Evolutionary conservation across 768 basidiomycete genomes (phyloP).

Genomic region (Tylopilus plumbeoviolaceoides): DNA sequence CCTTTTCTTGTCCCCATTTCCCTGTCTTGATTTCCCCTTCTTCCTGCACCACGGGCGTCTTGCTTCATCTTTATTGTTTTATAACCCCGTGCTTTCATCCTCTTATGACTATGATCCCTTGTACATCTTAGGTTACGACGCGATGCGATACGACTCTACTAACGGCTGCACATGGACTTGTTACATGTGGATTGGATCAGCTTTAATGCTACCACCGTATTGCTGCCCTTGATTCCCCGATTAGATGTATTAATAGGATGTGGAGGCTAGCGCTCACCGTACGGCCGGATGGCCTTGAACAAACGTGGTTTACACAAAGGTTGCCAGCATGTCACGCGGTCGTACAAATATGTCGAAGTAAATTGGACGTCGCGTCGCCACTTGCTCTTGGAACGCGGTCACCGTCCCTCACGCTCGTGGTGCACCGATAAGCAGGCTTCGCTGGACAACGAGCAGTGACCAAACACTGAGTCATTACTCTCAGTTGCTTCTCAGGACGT

Average conservation of each 20-base stretch:
- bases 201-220: background rate
- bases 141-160: slow-evolving; percentile 28
- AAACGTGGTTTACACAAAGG: background rate
- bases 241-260: slow-evolving; percentile 13
- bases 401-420: background rate
- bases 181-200: slow-evolving; percentile 9
- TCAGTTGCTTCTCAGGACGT: background rate
- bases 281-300: background rate
- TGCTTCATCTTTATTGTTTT: slow-evolving; percentile 16
- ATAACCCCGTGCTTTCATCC: slow-evolving; percentile 6
- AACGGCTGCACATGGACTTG: slow-evolving; percentile 19
- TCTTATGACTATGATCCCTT: slow-evolving; percentile 7
- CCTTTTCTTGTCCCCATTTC: slow-evolving; percentile 28
- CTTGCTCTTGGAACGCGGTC: background rate
- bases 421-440: slow-evolving; percentile 1
- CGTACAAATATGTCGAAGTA: background rate
- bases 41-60: slow-evolving; percentile 20
- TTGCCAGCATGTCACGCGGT: background rate
- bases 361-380: background rate
- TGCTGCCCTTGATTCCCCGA: background rate
- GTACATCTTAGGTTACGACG: slow-evolving; percentile 16
- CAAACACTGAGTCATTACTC: background rate
- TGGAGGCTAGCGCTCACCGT: no score
- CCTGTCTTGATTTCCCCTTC: slow-evolving; percentile 17
- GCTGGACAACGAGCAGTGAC: background rate